Base-by-base conservation (phyloP, 441 rosid species). In the Viola pubescens region DNA sequence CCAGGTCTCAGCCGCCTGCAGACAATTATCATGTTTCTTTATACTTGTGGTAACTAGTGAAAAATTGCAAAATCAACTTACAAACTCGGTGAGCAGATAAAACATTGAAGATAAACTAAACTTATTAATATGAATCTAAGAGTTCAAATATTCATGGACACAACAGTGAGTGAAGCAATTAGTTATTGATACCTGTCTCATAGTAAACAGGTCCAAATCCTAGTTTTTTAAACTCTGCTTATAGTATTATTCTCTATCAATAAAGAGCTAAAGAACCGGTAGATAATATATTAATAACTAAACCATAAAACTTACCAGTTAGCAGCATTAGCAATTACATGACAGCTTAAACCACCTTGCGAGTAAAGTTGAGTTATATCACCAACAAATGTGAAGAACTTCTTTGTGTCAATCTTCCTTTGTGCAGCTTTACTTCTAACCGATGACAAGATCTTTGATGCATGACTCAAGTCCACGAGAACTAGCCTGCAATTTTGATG, bases 1-100 rank as follows among this genome's bases (percentile, higher is more conserved):
- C 97, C 98, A 70, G 94, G 82, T 75, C 81, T 87, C 66, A 89
- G 77, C 67, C 92, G 83, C 98, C 97, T 89, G 80, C 75, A 73
- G 42, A 59, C 53, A 49, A 66, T 19, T 13, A 48, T 51, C 60
- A 16, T 51, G 68, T 67, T 26, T 45, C 49, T 37, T 37, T 4
- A 56, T 6, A 7, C 1, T 26, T 26, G 34, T 26, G 34, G 34
- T 26, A 26, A 26, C 34, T 26, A 26, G 37, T 57, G 57, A 53
- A 13, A 65, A 16, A 39, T 6, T 61, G 54, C 49, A 9, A 48
- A 46, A 48, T 2, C 2, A 26, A 26, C 34, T 2, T 26, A 26
- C 34, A 26, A 26, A 26, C 34, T 26, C 34, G 3, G 34, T 26
- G 7, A 9, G 39, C 0, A 6, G 53, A 9, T 34, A 26, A 39